These are phyloP conservation scores for Suhomyces taliae DNA, from an alignment of 1,139 yeast species.

Conservation along the genomic window DNA sequence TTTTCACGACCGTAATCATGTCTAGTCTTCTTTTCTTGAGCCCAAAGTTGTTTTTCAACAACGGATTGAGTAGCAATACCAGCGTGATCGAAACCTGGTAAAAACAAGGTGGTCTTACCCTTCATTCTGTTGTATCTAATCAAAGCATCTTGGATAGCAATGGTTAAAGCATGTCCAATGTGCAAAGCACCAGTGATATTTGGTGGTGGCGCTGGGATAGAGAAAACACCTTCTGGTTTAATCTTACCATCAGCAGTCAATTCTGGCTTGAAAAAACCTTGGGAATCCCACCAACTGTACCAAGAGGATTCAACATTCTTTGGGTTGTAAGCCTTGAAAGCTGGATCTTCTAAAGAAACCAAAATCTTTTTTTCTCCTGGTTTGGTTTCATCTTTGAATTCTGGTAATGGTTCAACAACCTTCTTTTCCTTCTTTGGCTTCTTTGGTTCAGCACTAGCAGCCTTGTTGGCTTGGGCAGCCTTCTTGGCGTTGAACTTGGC, in stretches of 20 bases:
- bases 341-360: conserved; percentile 83
- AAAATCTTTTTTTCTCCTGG: conserved; percentile 91
- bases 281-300: conserved; percentile 96
- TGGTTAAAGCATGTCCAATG: conserved; percentile 97
- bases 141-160: conserved; percentile 90
- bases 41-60: conserved; percentile 95
- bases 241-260: conserved; percentile 70
- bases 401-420: conserved; percentile 71
- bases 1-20: conserved; percentile 94
- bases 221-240: conserved; percentile 80
- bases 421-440: conserved; percentile 74
- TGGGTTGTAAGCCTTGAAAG: conserved; percentile 93
- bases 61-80: conserved; percentile 99
- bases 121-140: conserved; percentile 95
- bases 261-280: conserved; percentile 88
- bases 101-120: conserved; percentile 88
- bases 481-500: conserved; percentile 94
- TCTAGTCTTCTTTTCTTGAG: conserved; percentile 82
- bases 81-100: conserved; percentile 98
- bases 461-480: conserved; percentile 64
- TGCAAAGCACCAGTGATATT: conserved; percentile 98
- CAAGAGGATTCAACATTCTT: conserved; percentile 93
- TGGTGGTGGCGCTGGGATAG: conserved; percentile 98
- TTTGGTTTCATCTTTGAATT: conserved; percentile 75
- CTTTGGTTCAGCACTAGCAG: conserved; percentile 45